Percentiles rank a stretch among this genome's conserved stretches.
Conservation (phyloP, 164 flowering plant genomes). For the Magnolia officinalis region DNA sequence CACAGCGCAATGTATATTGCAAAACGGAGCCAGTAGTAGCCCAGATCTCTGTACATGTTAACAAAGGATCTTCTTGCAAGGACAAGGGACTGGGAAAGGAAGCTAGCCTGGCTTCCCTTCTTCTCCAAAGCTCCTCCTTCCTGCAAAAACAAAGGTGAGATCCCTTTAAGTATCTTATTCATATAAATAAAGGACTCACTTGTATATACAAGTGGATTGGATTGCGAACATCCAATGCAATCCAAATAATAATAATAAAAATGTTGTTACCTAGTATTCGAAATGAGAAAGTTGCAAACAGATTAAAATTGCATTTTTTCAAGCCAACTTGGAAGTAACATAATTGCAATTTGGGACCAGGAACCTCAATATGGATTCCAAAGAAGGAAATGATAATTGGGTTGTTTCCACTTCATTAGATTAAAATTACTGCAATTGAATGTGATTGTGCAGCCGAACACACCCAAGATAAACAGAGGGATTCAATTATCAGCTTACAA, state of each 20-base stretch:
- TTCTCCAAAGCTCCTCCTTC: constrained; percentile 20
- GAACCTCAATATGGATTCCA: neutral
- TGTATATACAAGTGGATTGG: neutral
- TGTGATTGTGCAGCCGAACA: neutral
- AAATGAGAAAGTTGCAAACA: neutral
- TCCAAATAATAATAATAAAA: neutral
- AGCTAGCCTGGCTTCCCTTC: constrained; percentile 33
- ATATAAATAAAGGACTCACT: no score
- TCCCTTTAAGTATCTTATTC: no score
- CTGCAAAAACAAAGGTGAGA: constrained; percentile 9
- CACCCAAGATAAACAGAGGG: neutral
- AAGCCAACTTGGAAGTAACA: no score
- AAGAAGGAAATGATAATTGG: neutral
- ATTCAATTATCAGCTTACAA: constrained; percentile 20
- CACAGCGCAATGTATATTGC: constrained; percentile 32
- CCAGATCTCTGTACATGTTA: constrained; percentile 61
- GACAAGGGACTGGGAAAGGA: constrained; percentile 29
- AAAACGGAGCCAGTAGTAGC: constrained; percentile 65
- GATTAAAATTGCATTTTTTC: neutral
- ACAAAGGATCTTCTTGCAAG: constrained; percentile 50
- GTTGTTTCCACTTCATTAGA: no score
- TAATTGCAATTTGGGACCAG: neutral
- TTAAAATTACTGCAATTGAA: neutral
- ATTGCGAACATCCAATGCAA: neutral
- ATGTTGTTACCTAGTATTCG: neutral